These are phyloP conservation scores for Solanum piurae DNA, from an alignment of 257 asterid genomes.

Conservation along the genomic window DNA sequence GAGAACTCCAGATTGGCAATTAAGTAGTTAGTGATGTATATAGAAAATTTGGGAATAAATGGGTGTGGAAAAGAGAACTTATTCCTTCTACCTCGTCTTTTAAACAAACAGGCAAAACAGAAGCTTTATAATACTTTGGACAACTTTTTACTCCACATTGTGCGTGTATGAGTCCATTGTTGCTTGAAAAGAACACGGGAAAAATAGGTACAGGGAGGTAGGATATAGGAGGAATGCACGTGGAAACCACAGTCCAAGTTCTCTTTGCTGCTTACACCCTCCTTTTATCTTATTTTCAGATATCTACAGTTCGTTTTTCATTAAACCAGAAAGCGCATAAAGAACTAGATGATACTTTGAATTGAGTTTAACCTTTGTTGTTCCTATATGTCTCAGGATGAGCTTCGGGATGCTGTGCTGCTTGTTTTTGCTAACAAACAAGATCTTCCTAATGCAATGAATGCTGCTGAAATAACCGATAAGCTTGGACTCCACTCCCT, in stretches of 20 bases:
- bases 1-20: neutral
- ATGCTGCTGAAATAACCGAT: constrained; percentile 88
- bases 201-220: neutral
- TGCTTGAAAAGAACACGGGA: neutral
- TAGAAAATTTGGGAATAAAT: neutral
- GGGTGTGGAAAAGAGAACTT: neutral
- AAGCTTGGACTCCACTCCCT: constrained; percentile 90
- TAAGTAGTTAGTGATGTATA: neutral
- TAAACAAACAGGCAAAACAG: neutral
- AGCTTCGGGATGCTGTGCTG: constrained; percentile 67
- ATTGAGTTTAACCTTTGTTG: neutral
- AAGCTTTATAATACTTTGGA: neutral
- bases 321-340: neutral
- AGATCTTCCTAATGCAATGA: constrained; percentile 95
- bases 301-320: neutral
- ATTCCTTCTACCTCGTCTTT: neutral
- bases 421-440: constrained; percentile 91
- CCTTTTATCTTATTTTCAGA: neutral
- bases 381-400: neutral
- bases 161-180: neutral
- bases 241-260: neutral
- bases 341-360: neutral
- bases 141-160: neutral
- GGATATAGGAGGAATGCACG: neutral
- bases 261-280: neutral